Evolutionary conservation across 2,329 filamentous ascomycete species (phyloP), one percentile per base, ranked within the genome.

Genomic region (Microdochium nivale): DNA sequence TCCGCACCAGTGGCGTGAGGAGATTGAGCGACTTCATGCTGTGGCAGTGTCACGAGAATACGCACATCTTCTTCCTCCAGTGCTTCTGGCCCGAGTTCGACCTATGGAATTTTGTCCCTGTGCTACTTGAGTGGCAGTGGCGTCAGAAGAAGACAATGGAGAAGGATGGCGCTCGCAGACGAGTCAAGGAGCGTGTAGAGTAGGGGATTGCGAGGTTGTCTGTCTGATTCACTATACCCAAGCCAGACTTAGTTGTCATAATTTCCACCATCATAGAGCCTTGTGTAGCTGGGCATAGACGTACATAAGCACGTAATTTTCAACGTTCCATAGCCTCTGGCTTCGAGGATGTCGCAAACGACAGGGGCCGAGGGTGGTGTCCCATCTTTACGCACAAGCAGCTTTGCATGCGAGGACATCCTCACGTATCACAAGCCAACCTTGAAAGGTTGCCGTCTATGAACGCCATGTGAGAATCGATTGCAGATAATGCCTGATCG

Each of bases 21-120:
- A 81, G 94, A 48, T 74, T 99, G 53, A 96, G 90, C 64, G 94
- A 99, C 67, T 99, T 97, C 62, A 94, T 99, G 91, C 83, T 99
- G 32, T 99, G 94, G 94, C 94, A 99, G 70, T 94, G 89, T 61
- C 91, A 97, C 64, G 83, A 96, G 64, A 78, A 92, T 56, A 96
- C 94, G 0, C 87, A 95, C 54, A 87, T 99, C 57, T 89, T 95
- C 54, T 99, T 97, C 65, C 71, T 96, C 52, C 81, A 95, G 61
- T 94, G 89, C 57, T 76, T 96, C 55, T 99, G 94, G 94, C 94
- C 94, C 2, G 90, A 96, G 56, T 96, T 99, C 61, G 90, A 95
- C 65, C 77, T 99, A 3, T 92, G 90, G 84, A 81, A 91, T 53
- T 96, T 97, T 68, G 69, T 99, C 19, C 94, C 92, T 9, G 91